Conservation (phyloP, 495 filamentous ascomycete genomes). For the Rostrohypoxylon terebratum region DNA sequence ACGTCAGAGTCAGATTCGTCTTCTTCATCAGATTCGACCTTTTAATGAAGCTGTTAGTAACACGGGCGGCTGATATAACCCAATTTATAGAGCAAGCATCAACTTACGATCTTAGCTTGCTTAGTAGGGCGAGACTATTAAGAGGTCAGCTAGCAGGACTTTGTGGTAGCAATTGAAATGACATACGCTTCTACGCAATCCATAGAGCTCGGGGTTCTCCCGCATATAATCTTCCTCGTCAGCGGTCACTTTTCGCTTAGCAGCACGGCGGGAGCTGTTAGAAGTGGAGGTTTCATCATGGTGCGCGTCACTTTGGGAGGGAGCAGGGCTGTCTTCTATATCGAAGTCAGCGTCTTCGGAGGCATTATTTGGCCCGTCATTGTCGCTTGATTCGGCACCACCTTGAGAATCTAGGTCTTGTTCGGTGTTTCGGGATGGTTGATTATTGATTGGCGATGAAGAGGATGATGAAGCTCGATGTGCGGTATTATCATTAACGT, state of each 20-base stretch:
- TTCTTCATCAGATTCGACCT: slow-evolving; percentile 79
- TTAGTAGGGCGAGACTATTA: slow-evolving; percentile 63
- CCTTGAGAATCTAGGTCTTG: slow-evolving; percentile 68
- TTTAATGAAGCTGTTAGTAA: slow-evolving; percentile 43
- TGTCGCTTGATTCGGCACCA: slow-evolving; percentile 65
- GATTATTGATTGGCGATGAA: slow-evolving; percentile 63
- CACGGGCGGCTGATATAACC: neutral
- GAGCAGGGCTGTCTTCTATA: slow-evolving; percentile 71
- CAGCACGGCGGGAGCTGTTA: slow-evolving; percentile 68
- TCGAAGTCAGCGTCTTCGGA: slow-evolving; percentile 86
- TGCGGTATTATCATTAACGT: slow-evolving; percentile 53
- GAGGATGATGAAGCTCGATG: slow-evolving; percentile 41
- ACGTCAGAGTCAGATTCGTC: slow-evolving; percentile 77
- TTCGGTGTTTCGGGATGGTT: slow-evolving; percentile 70
- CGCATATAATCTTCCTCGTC: slow-evolving; percentile 85
- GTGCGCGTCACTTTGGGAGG: slow-evolving; percentile 59
- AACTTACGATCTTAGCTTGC: slow-evolving; percentile 63
- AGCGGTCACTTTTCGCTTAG: slow-evolving; percentile 79
- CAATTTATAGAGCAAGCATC: neutral
- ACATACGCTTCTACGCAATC: slow-evolving; percentile 88
- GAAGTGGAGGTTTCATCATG: slow-evolving; percentile 74
- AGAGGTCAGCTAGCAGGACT: slow-evolving; percentile 52
- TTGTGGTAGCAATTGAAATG: slow-evolving; percentile 5
- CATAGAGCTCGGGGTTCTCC: slow-evolving; percentile 96
- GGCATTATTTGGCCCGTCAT: slow-evolving; percentile 67